phyloP scores from a whole-genome alignment of 345 rosid species.

The Salix dunnii region DNA sequence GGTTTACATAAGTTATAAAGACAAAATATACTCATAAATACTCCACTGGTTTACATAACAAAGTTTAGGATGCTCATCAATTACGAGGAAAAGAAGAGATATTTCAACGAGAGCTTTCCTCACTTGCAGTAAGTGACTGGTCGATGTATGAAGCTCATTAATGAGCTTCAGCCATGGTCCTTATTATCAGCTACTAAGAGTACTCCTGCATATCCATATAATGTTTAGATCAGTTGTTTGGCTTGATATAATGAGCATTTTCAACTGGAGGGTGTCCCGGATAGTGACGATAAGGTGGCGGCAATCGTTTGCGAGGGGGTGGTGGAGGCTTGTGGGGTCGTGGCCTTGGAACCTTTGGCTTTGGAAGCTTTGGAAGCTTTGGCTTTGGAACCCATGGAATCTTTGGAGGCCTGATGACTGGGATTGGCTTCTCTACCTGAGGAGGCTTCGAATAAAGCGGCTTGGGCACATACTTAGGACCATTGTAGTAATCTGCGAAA shows the following conservation, averaged over 20 bases:
- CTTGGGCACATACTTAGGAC: background rate
- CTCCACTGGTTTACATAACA: background rate
- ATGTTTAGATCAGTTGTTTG: background rate
- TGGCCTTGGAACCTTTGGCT: conserved; percentile 11
- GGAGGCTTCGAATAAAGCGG: background rate
- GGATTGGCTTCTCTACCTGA: background rate
- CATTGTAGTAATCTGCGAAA: background rate
- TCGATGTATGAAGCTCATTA: background rate
- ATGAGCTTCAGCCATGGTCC: background rate
- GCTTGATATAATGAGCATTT: background rate
- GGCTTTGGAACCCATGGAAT: no score
- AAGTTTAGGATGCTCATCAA: background rate
- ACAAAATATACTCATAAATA: no score
- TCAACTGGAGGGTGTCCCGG: conserved; percentile 2
- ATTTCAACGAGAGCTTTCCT: background rate
- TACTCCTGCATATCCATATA: no score
- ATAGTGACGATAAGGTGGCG: conserved; percentile 4
- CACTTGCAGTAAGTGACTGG: background rate
- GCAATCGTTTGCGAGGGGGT: background rate
- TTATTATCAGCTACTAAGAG: conserved; percentile 5
- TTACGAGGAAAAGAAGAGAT: background rate
- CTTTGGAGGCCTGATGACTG: background rate
- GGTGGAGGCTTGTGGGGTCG: conserved; percentile 3
- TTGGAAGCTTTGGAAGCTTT: no score
- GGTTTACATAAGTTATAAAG: no score